Base-by-base conservation (phyloP, 2,329 filamentous ascomycete species). In the Pestalotiopsis sp. region DNA sequence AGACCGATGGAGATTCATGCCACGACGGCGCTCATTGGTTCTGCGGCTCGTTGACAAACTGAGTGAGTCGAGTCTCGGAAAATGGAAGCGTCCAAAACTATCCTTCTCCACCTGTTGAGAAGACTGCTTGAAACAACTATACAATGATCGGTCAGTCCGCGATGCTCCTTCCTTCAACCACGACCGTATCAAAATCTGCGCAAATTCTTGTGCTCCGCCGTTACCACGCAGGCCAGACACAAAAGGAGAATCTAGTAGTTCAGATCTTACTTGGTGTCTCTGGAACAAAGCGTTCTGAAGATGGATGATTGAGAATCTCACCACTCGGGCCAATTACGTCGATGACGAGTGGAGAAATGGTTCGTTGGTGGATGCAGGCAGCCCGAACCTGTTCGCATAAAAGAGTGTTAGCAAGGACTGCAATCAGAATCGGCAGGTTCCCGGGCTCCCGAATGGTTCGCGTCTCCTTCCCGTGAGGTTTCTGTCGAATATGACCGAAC, bases 311-410 rank as follows among this genome's bases (percentile, higher is more conserved):
- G 61, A 70, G 68, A 66, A 65, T 69, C 23, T 63, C 57, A 38
- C 23, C 39, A 55, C 64, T 68, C 68, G 14, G 49, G 69, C 64
- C 68, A 59, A 65, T 66, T 52, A 39, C 67, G 72, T 76, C 67
- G 69, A 71, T 71, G 70, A 70, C 72, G 65, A 72, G 75, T 78
- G 79, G 79, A 76, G 75, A 76, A 74, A 68, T 73, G 71, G 74
- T 75, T 77, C 74, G 77, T 78, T 79, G 76, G 78, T 77, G 17
- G 59, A 81, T 83, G 82, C 81, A 80, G 78, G 76, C 79, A 81
- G 75, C 81, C 81, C 77, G 80, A 82, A 82, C 80, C 79, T 82
- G 81, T 83, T 83, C 81, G 80, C 80, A 82, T 80, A 75, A 76
- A 75, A 72, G 71, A 72, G 72, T 74, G 76, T 78, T 70, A 79